Base-by-base conservation (phyloP, 2,329 filamentous ascomycete species). In the Penicillium sp. region DNA sequence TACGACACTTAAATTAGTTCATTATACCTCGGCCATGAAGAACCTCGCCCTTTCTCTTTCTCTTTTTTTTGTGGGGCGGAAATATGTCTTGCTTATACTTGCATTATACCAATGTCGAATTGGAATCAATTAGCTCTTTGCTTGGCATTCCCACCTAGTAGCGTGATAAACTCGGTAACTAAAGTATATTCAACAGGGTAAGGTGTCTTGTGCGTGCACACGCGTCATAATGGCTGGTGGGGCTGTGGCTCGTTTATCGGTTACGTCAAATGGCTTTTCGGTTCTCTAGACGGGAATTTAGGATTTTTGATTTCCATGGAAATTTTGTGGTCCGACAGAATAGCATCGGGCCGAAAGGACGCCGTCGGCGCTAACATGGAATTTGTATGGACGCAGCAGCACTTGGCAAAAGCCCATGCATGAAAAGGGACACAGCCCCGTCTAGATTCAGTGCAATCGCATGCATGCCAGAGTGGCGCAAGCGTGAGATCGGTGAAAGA, bases 401-500 rank as follows among this genome's bases (percentile, higher is more conserved):
- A 37, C 8, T 37, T 9, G 13, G 33, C 27, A 47, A 33, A 16
- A 47, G 6, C n/a, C 26, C 6, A 46, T 46, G 21, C 26, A 11
- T 29, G 16, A 19, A 21, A 47, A 47, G 10, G 3, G 16, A 26
- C 11, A n/a, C 10, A 4, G 3, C 26, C 13, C 9, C 16, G 29
- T 50, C 52, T 50, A 55, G 52, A 55, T 22, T 45, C 37, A 33
- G 16, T 26, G 35, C 22, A 35, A 55, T 27, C 35, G 14, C 27
- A 26, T 26, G 26, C 33, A 44, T 5, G 26, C 35, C 31, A 46
- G 50, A 42, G 47, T 51, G 53, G 53, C 39, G 37, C 43, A 50
- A n/a, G 50, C 26, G 39, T 47, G 53, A 55, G 42, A 51, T 55
- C 47, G 53, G 48, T 47, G 44, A 46, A 42, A 49, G 53, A 37